Evolutionary conservation across 208 protist genomes (phyloP).

Genomic region (Leishmania mexicana): DNA sequence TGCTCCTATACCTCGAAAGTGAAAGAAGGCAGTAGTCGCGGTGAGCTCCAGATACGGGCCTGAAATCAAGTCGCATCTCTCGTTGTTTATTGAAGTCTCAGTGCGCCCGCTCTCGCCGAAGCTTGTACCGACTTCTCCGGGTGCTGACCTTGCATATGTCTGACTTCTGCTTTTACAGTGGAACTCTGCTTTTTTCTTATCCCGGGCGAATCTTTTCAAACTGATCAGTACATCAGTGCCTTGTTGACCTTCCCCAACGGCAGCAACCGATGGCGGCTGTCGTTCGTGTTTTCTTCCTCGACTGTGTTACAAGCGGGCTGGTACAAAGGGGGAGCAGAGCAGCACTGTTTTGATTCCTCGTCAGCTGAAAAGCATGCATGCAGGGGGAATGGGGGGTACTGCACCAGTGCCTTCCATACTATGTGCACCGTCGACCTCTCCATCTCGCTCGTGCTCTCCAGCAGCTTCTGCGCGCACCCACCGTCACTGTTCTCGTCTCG

Average conservation of each 20-base stretch:
- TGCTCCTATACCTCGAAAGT: slow-evolving; percentile 40
- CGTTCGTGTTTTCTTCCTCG: neutral
- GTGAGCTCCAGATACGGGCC: neutral
- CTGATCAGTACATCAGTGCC: neutral
- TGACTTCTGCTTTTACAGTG: slow-evolving; percentile 1
- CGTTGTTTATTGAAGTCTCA: neutral
- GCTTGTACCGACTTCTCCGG: neutral
- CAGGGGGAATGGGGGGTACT: neutral
- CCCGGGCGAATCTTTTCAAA: neutral
- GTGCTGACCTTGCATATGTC: neutral
- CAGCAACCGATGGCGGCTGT: neutral
- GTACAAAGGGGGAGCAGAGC: neutral
- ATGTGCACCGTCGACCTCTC: neutral
- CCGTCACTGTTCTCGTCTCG: too few species aligned
- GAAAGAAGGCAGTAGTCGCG: slow-evolving; percentile 19
- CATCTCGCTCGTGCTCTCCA: neutral
- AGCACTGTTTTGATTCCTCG: neutral
- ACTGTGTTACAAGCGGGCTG: neutral
- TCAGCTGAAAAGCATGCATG: too few species aligned
- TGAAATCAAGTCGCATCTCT: neutral
- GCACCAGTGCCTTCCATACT: neutral
- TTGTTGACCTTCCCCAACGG: neutral
- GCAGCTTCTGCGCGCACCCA: neutral
- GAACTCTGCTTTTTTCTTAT: neutral
- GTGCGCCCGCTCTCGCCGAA: neutral